Evolutionary conservation across 116 monocot genomes (phyloP).

Genomic region (Papilionanthe hybrid): DNA sequence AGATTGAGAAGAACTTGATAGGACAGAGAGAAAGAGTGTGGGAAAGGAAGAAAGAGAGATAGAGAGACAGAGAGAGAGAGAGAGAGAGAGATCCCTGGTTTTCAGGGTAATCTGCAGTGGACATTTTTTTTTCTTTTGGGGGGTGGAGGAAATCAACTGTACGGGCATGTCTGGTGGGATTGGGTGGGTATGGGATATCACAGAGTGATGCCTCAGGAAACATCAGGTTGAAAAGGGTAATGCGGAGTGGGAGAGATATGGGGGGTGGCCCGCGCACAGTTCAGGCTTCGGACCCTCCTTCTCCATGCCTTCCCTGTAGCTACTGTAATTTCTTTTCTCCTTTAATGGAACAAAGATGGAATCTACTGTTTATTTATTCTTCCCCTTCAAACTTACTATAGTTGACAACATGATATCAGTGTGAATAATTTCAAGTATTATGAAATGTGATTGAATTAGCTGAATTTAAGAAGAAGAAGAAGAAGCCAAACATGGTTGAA

Average conservation of each 20-base stretch:
- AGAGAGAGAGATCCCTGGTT: constrained; percentile 31
- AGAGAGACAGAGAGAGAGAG: constrained; percentile 12
- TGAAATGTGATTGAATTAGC: too few relatives aligned
- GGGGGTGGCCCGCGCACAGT: constrained; percentile 13
- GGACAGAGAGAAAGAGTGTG: not conserved
- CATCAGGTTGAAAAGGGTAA: constrained; percentile 28
- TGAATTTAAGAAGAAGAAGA: too few relatives aligned
- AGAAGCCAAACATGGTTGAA: too few relatives aligned
- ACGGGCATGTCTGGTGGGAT: constrained; percentile 7
- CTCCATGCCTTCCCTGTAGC: not conserved
- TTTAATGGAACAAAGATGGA: not conserved
- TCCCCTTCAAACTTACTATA: too few relatives aligned
- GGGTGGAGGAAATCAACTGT: constrained; percentile 15
- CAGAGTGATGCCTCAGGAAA: constrained; percentile 31
- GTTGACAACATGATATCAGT: too few relatives aligned
- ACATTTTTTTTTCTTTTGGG: not conserved
- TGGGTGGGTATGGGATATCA: constrained; percentile 4
- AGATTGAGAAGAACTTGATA: constrained; percentile 3
- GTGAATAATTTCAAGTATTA: too few relatives aligned
- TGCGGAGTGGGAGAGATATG: not conserved
- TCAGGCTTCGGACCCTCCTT: not conserved
- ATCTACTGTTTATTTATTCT: not conserved
- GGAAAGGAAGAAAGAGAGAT: constrained; percentile 2
- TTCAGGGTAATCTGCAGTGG: constrained; percentile 30
- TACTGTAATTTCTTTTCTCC: not conserved